A percentile compares a stretch with the other conserved stretches of the same genome.
phyloP scores from a whole-genome alignment of 2,329 filamentous ascomycete genomes.

The Cercospora beticola region DNA sequence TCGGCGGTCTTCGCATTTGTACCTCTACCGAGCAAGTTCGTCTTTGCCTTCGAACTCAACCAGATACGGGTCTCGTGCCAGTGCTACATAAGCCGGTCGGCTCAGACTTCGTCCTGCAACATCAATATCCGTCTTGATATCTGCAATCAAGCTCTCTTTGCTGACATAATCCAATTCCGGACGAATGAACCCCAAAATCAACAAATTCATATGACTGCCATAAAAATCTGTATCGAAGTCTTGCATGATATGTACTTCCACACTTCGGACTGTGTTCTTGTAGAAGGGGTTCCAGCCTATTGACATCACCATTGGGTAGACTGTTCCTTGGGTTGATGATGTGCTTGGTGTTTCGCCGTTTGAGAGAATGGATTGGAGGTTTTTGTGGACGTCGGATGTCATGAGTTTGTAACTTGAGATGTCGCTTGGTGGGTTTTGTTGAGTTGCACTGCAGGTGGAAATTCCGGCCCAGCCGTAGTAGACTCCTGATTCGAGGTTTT shows the following conservation, averaged over 20 bases:
- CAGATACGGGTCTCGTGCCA: slow-evolving; percentile 51
- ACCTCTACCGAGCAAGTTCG: slow-evolving; percentile 27
- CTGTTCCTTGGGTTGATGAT: slow-evolving; percentile 31
- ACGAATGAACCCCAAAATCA: slow-evolving; percentile 83
- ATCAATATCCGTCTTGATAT: slow-evolving; percentile 85
- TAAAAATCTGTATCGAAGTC: slow-evolving; percentile 81
- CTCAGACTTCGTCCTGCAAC: slow-evolving; percentile 73
- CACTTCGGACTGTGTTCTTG: slow-evolving; percentile 81
- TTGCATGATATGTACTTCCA: slow-evolving; percentile 67
- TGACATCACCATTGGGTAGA: slow-evolving; percentile 87
- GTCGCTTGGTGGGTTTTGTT: slow-evolving; percentile 25
- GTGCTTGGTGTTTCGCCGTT: slow-evolving; percentile 7
- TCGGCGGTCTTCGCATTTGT: background rate
- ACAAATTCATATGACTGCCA: slow-evolving; percentile 71
- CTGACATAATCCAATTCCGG: slow-evolving; percentile 86
- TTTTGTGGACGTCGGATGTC: slow-evolving; percentile 20
- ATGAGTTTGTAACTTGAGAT: slow-evolving; percentile 31
- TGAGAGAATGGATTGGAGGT: slow-evolving; percentile 22
- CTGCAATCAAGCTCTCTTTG: slow-evolving; percentile 77
- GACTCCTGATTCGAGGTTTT: slow-evolving; percentile 70
- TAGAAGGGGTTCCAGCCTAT: slow-evolving; percentile 98
- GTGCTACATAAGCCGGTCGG: slow-evolving; percentile 59
- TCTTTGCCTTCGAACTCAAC: slow-evolving; percentile 35
- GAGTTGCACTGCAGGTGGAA: slow-evolving; percentile 32
- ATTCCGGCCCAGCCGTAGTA: slow-evolving; percentile 93